These are phyloP conservation scores for Xerocomus nothofagi DNA, from an alignment of 1,284 basidiomycete genomes.

Conservation along the genomic window DNA sequence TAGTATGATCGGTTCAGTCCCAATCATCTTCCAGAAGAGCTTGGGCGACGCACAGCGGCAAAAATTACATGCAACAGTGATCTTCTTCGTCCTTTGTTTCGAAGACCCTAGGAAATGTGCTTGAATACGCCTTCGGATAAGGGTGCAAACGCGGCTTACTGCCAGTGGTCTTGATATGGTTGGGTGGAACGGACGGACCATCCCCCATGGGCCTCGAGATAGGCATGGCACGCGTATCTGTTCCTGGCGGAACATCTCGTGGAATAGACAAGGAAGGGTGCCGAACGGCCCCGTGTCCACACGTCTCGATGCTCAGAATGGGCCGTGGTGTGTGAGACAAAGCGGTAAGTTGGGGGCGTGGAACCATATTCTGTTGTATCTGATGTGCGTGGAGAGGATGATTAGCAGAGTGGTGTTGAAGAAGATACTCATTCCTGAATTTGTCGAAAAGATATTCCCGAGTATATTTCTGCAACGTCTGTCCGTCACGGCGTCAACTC, in stretches of 20 bases:
- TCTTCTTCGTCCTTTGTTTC: slow-evolving; percentile 72
- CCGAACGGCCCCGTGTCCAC: slow-evolving; percentile 43
- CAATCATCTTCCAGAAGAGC: slow-evolving; percentile 13
- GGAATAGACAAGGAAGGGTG: slow-evolving; percentile 49
- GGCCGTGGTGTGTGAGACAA: slow-evolving; percentile 57
- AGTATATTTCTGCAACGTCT: slow-evolving; percentile 82
- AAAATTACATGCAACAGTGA: slow-evolving; percentile 82
- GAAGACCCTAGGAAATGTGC: slow-evolving; percentile 35
- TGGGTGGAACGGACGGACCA: slow-evolving; percentile 22
- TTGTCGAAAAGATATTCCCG: slow-evolving; percentile 79
- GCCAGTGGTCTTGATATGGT: slow-evolving; percentile 33
- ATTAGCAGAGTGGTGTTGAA: slow-evolving; percentile 48
- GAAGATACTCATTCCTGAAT: slow-evolving; percentile 61
- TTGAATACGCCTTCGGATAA: slow-evolving; percentile 7
- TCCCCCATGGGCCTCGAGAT: slow-evolving; percentile 43
- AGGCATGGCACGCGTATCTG: slow-evolving; percentile 43
- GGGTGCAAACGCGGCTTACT: slow-evolving; percentile 23
- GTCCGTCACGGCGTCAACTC: slow-evolving; percentile 20
- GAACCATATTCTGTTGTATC: slow-evolving; percentile 38
- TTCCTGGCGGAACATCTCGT: slow-evolving; percentile 45
- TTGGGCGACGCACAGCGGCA: slow-evolving; percentile 66
- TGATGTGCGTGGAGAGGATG: slow-evolving; percentile 45
- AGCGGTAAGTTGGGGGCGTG: slow-evolving; percentile 41
- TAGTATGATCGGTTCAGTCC: slow-evolving; percentile 26
- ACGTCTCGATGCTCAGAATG: slow-evolving; percentile 70